A percentile compares a stretch with the other conserved stretches of the same genome.
phyloP scores from a whole-genome alignment of 441 rosid species.

The Metrosideros polymorpha region DNA sequence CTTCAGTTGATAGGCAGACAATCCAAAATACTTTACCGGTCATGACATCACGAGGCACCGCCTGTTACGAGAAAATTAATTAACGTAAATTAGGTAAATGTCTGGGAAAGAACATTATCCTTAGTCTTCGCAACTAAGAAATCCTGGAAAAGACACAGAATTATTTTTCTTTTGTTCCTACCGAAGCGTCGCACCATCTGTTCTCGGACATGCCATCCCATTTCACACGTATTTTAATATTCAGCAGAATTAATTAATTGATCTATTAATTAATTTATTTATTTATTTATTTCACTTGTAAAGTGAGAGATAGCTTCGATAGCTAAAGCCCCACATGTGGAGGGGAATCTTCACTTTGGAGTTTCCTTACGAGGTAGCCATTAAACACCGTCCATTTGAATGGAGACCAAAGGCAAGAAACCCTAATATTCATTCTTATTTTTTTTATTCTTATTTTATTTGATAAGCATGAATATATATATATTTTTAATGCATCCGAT shows the following conservation, averaged over 20 bases:
- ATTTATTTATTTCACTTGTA: not conserved
- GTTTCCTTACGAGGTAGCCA: not conserved
- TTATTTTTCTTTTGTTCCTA: not conserved
- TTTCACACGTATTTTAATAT: not conserved
- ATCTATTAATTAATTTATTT: not conserved
- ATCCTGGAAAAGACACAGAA: not conserved
- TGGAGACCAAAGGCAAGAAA: not conserved
- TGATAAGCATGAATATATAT: no score
- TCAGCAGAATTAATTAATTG: accelerated
- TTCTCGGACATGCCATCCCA: not conserved
- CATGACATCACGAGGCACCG: no score
- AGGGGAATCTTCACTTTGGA: not conserved
- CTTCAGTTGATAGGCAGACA: no score
- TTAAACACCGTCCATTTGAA: not conserved
- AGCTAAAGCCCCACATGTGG: not conserved
- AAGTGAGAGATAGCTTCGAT: not conserved
- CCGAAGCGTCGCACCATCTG: not conserved
- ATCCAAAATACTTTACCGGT: no score
- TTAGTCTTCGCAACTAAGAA: not conserved
- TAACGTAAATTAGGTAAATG: not conserved
- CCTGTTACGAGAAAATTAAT: not conserved
- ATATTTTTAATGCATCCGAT: not conserved
- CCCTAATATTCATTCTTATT: not conserved
- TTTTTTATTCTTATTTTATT: not conserved
- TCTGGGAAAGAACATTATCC: not conserved